Evolutionary conservation across 345 rosid species (phyloP).

Genomic region (Orychophragmus violaceus): DNA sequence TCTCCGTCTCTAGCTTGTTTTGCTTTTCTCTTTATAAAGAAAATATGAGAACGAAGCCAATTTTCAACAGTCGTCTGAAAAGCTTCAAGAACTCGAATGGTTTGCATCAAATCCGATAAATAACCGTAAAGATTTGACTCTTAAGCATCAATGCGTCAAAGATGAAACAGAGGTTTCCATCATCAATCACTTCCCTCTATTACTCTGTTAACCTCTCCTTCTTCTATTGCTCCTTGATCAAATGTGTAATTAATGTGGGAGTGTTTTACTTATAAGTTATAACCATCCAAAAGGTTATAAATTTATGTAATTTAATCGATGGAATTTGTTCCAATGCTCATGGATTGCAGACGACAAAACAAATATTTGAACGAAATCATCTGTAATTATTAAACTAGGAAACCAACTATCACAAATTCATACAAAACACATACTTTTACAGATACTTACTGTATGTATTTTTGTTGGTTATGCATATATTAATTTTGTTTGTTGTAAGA

Average conservation of each 20-base stretch:
- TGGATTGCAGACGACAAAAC: too few relatives aligned
- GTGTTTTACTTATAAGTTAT: not conserved
- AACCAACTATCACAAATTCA: not conserved
- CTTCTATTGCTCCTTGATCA: constrained; percentile 1
- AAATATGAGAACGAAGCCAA: too few relatives aligned
- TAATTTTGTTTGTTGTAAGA: not conserved
- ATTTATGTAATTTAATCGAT: not conserved
- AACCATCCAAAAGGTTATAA: not conserved
- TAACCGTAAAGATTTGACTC: not conserved
- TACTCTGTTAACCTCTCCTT: not conserved
- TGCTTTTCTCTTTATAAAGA: too few relatives aligned
- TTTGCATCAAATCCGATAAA: too few relatives aligned
- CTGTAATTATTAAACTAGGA: not conserved
- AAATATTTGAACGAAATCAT: too few relatives aligned
- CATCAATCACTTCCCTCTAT: not conserved
- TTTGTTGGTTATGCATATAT: not conserved
- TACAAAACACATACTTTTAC: not conserved
- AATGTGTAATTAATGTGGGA: constrained; percentile 1
- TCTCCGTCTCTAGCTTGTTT: too few relatives aligned
- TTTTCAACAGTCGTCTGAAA: too few relatives aligned
- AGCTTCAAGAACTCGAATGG: too few relatives aligned
- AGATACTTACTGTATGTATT: not conserved
- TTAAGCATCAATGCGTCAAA: not conserved
- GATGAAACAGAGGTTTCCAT: not conserved
- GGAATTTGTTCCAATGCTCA: not conserved